Percentiles rank a stretch among this genome's conserved stretches.
phyloP scores from a whole-genome alignment of 164 flowering plant species.

The Nelumbo lutea region DNA sequence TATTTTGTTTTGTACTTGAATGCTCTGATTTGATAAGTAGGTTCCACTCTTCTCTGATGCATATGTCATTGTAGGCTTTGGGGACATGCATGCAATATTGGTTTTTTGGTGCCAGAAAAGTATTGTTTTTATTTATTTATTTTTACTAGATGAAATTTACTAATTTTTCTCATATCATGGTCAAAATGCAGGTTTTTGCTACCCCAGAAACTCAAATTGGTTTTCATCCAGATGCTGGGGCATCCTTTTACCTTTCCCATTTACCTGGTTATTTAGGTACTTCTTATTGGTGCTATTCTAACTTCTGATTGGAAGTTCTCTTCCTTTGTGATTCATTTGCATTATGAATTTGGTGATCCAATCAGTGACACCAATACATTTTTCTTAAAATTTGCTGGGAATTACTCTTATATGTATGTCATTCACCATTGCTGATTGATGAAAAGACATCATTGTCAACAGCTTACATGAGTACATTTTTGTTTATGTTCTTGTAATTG shows the following conservation, averaged over 20 bases:
- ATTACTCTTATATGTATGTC: too few species aligned
- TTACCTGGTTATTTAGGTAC: constrained; percentile 86
- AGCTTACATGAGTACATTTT: too few species aligned
- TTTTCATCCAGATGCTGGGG: constrained; percentile 95
- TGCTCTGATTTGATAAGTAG: neutral
- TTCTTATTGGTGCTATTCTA: neutral
- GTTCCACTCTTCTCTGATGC: neutral
- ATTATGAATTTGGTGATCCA: too few species aligned
- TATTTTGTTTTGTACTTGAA: neutral
- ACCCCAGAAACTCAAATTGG: constrained; percentile 81
- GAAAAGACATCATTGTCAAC: too few species aligned
- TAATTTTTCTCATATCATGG: constrained; percentile 7
- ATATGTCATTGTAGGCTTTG: neutral
- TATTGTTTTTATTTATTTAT: neutral
- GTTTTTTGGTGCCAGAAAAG: neutral
- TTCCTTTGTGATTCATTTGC: too few species aligned
- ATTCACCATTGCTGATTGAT: too few species aligned
- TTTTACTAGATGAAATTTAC: neutral
- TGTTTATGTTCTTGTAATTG: too few species aligned
- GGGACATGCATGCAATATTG: neutral
- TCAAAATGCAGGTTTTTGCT: constrained; percentile 54
- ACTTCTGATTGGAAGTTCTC: too few species aligned
- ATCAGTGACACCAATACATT: too few species aligned
- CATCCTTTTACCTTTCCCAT: constrained; percentile 77
- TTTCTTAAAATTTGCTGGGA: too few species aligned